phyloP scores from a whole-genome alignment of 2,329 filamentous ascomycete species.

The Diaporthe humulicola region DNA sequence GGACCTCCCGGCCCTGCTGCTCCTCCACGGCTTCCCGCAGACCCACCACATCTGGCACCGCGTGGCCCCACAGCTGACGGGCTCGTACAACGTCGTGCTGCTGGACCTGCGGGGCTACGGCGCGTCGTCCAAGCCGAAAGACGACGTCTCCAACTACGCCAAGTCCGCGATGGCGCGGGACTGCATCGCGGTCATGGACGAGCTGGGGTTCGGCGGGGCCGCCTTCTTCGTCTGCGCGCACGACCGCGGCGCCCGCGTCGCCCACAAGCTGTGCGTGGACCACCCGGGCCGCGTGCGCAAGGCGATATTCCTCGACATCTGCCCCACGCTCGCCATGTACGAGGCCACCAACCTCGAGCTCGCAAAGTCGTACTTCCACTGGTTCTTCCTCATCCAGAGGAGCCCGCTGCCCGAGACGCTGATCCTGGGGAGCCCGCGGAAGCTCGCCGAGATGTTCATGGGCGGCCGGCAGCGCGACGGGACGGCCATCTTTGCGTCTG shows the following conservation, averaged over 20 bases:
- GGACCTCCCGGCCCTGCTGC: constrained; percentile 55
- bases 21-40: constrained; percentile 67
- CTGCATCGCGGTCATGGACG: constrained; percentile 59
- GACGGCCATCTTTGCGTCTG: constrained; percentile 50
- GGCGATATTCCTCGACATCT: constrained; percentile 65
- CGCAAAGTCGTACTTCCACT: constrained; percentile 68
- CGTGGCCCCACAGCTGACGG: constrained; percentile 54
- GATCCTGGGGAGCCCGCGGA: constrained; percentile 53
- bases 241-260: constrained; percentile 68
- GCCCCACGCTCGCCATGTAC: constrained; percentile 68
- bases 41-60: constrained; percentile 66
- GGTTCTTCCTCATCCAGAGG: constrained; percentile 69
- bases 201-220: constrained; percentile 50
- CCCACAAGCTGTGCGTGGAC: constrained; percentile 67
- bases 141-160: constrained; percentile 52
- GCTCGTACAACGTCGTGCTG: constrained; percentile 57
- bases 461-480: constrained; percentile 53
- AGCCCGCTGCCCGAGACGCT: constrained; percentile 64
- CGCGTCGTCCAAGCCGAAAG: constrained; percentile 59
- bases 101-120: constrained; percentile 67
- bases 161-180: constrained; percentile 65
- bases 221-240: constrained; percentile 66
- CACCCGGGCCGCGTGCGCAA: constrained; percentile 55
- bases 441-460: constrained; percentile 59
- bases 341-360: constrained; percentile 56